Conservation (phyloP, 768 basidiomycete genomes). For the Mycena epipterygia region DNA sequence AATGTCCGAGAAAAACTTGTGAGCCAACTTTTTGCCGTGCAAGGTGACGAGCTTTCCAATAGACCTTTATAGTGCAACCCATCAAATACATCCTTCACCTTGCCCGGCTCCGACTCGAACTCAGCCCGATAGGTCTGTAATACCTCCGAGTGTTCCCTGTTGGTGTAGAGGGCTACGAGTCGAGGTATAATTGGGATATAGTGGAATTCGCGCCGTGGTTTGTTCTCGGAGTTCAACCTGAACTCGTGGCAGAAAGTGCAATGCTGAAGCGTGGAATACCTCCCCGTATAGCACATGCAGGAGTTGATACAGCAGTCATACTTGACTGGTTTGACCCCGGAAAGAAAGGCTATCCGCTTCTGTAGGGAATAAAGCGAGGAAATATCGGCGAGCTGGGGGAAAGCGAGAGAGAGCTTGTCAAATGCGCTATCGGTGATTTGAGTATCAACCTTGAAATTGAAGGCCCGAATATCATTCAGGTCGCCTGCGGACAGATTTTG, state of each 20-base stretch:
- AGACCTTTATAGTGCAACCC: slow-evolving; percentile 39
- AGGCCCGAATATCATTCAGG: slow-evolving; percentile 17
- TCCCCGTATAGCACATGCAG: neutral
- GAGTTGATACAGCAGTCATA: neutral
- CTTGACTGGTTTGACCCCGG: neutral
- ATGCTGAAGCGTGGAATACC: neutral
- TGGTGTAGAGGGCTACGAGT: neutral
- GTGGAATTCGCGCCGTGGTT: neutral
- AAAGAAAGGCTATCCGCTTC: neutral
- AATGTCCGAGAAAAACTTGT: slow-evolving; percentile 47
- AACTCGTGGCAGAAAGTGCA: neutral
- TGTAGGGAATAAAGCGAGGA: neutral
- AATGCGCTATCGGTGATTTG: neutral
- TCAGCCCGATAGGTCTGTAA: neutral
- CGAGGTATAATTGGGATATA: neutral
- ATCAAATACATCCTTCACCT: slow-evolving; percentile 48
- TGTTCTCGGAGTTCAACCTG: neutral
- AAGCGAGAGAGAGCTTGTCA: neutral
- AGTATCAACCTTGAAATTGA: neutral
- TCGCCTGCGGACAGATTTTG: slow-evolving; percentile 7
- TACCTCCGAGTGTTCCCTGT: neutral
- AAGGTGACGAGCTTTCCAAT: slow-evolving; percentile 34
- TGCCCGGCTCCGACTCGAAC: neutral
- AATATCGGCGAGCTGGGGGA: neutral
- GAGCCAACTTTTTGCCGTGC: slow-evolving; percentile 30